Conservation (phyloP, 1,139 yeast genomes). For the Blastobotrys petasosporus region DNA sequence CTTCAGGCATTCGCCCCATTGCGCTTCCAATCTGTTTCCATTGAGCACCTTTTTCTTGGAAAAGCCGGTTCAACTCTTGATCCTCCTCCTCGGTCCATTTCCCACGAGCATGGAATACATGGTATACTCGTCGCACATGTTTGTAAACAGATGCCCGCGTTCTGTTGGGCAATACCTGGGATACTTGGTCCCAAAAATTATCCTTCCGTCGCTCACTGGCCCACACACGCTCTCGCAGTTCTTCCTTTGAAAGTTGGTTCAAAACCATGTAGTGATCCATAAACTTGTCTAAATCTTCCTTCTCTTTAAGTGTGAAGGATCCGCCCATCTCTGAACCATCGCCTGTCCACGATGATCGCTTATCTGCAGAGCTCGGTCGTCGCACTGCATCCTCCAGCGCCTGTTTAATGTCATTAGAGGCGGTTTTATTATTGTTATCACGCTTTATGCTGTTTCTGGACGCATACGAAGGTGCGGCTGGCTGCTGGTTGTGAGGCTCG, state of each 20-base stretch:
- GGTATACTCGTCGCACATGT: slow-evolving; percentile 85
- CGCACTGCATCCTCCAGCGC: neutral
- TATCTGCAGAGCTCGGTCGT: neutral
- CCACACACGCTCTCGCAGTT: slow-evolving; percentile 83
- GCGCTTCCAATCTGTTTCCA: slow-evolving; percentile 78
- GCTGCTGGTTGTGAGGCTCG: slow-evolving; percentile 1
- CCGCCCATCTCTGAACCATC: slow-evolving; percentile 37
- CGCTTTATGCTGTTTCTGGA: neutral
- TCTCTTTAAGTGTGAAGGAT: slow-evolving; percentile 59
- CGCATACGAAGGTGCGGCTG: neutral
- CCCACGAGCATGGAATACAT: slow-evolving; percentile 78
- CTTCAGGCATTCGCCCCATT: slow-evolving; percentile 94
- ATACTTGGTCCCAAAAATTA: slow-evolving; percentile 79
- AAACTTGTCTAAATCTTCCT: slow-evolving; percentile 62
- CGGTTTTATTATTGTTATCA: neutral
- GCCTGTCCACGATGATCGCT: slow-evolving; percentile 23
- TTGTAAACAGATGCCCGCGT: slow-evolving; percentile 85
- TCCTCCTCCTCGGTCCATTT: slow-evolving; percentile 87
- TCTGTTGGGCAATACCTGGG: slow-evolving; percentile 72
- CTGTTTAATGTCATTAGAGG: neutral
- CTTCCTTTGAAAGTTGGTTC: slow-evolving; percentile 55
- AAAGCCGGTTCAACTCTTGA: slow-evolving; percentile 53
- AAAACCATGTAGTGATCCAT: slow-evolving; percentile 61
- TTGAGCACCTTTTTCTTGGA: slow-evolving; percentile 64
- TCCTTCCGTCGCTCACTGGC: slow-evolving; percentile 77